These are phyloP conservation scores for Blastocystis sp. DNA, from an alignment of 352 stramenopile species.

Conservation along the genomic window DNA sequence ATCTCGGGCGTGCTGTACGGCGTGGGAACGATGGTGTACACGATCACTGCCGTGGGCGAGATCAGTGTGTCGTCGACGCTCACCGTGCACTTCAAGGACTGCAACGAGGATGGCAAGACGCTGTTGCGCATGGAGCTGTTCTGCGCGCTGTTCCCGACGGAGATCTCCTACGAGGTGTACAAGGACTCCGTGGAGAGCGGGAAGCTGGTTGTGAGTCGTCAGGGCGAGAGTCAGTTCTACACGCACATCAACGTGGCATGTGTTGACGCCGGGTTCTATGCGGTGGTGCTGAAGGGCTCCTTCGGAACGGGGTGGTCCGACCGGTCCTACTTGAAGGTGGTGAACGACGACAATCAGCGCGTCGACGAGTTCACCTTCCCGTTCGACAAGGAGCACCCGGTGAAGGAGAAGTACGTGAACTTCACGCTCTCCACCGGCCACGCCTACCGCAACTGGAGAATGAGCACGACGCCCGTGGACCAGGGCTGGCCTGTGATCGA, in stretches of 20 bases:
- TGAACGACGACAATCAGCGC: background rate
- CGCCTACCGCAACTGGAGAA: no score
- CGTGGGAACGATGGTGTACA: background rate
- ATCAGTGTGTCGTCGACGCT: background rate
- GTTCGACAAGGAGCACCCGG: background rate
- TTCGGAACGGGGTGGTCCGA: constrained; percentile 23
- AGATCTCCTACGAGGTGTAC: constrained; percentile 7
- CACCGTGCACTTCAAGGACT: constrained; percentile 25
- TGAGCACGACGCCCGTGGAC: no score
- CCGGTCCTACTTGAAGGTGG: background rate
- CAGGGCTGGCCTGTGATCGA: no score
- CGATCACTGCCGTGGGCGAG: constrained; percentile 14
- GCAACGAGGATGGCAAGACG: background rate
- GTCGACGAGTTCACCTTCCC: constrained; percentile 32
- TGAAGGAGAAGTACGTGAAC: background rate
- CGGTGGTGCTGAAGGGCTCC: constrained; percentile 7
- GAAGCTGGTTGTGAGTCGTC: no score
- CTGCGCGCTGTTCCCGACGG: background rate
- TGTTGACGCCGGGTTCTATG: background rate
- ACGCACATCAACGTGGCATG: constrained; percentile 13
- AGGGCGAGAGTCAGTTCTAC: no score
- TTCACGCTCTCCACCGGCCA: background rate
- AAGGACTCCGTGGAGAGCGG: background rate
- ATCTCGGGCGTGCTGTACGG: background rate
- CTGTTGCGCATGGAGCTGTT: background rate